Base-by-base conservation (phyloP, 2,329 filamentous ascomycete species). In the Xylariaceae sp. region DNA sequence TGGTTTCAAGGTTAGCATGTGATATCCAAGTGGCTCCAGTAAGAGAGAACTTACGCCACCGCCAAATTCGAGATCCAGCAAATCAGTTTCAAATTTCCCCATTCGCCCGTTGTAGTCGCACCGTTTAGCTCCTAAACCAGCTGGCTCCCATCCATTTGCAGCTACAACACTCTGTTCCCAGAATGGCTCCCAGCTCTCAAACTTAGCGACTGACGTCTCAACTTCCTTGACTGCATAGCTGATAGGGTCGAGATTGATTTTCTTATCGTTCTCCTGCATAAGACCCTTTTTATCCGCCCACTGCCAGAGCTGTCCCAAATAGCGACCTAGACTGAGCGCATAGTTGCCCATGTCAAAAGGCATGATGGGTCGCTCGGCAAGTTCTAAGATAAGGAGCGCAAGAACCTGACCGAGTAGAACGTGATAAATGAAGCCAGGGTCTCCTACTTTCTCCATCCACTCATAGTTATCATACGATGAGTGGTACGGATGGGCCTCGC, bases 401-500 rank as follows among this genome's bases (percentile, higher is more conserved):
- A 88, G 83, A 31, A 97, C 72, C 64, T 96, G 82, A 9, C 81
- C 87, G 44, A 97, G 76, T 4, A 86, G 66, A 31, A 74, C 77
- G 66, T 97, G 93, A 59, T 95, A 93, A 9, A 74, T 64, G 57
- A 95, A 95, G 1, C 78, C 83, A 0, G 89, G 89, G 60, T 98
- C 93, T 17, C 87, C 83, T 45, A 87, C 80, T 29, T 74, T 76
- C 19, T 82, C 72, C 76, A 97, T 88, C 83, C 89, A 91, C 34
- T 89, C 84, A 54, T 87, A 90, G 40, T 82, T 94, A 59, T 97
- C 91, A 64, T 95, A 94, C 65, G 86, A 93, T 45, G 85, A 90
- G 63, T 89, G 83, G 38, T 83, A 81, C 0, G 90, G 88, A 54
- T 77, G 85, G 9, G 69, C 64, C 7, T 76, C 69, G 34, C 85